phyloP scores from a whole-genome alignment of 2,329 filamentous ascomycete genomes.

The Xylariaceae sp. region DNA sequence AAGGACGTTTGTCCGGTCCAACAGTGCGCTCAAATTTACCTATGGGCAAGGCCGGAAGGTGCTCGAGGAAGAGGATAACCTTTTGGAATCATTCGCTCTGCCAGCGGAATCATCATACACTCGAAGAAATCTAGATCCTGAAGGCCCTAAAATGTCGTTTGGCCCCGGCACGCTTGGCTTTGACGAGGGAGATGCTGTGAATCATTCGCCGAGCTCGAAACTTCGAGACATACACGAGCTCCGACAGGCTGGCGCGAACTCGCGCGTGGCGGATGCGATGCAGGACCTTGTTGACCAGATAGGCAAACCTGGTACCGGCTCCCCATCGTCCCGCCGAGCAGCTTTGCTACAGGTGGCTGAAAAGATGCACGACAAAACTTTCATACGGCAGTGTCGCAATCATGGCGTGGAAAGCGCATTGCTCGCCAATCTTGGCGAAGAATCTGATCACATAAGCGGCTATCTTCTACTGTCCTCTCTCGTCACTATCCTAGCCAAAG shows the following conservation, averaged over 20 bases:
- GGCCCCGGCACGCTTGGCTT: conserved; percentile 28
- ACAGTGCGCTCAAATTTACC: conserved; percentile 29
- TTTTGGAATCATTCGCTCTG: conserved; percentile 26
- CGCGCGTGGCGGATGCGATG: conserved; percentile 60
- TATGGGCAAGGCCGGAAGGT: conserved; percentile 30
- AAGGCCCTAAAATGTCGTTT: conserved; percentile 22
- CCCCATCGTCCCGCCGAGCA: conserved; percentile 49
- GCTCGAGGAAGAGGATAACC: conserved; percentile 29
- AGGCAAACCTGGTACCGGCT: conserved; percentile 41
- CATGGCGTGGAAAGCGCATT: conserved; percentile 66
- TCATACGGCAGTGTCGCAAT: conserved; percentile 65
- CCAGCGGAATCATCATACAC: conserved; percentile 22
- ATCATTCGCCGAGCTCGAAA: conserved; percentile 40
- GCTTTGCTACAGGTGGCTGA: conserved; percentile 55
- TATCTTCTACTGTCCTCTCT: conserved; percentile 62
- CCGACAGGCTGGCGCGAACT: conserved; percentile 60
- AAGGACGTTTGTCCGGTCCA: conserved; percentile 27
- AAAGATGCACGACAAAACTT: conserved; percentile 57
- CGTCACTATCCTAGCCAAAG: conserved; percentile 55
- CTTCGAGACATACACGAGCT: conserved; percentile 62
- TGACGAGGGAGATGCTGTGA: conserved; percentile 43
- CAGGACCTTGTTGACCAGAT: conserved; percentile 59
- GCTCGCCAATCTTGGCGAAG: conserved; percentile 54
- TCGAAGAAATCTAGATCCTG: conserved; percentile 28
- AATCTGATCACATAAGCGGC: conserved; percentile 56